phyloP scores from a whole-genome alignment of 306 rosid genomes.

The Parietaria judaica region DNA sequence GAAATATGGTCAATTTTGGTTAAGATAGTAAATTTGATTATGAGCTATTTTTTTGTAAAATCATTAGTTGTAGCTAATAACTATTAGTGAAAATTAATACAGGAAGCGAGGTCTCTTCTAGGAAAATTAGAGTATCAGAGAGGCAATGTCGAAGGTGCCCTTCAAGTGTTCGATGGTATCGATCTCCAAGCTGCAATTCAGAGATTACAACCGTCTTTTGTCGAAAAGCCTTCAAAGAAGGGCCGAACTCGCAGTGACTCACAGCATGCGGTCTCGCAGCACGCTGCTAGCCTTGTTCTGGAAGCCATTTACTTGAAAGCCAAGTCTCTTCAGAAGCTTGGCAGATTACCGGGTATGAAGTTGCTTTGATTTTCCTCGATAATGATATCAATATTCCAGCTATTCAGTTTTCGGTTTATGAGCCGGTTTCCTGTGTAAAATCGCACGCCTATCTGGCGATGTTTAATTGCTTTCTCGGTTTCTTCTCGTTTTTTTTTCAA shows the following conservation, averaged over 20 bases:
- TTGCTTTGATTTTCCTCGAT: background rate
- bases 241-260: conserved; percentile 53
- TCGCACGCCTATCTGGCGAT: background rate
- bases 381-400: no score
- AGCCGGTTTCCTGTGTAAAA: no score
- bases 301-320: conserved; percentile 95
- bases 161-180: conserved; percentile 85
- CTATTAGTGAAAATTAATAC: conserved; percentile 20
- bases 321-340: conserved; percentile 81
- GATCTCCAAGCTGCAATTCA: conserved; percentile 92
- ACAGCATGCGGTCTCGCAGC: conserved; percentile 59
- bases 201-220: conserved; percentile 61
- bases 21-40: no score
- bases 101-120: conserved; percentile 99
- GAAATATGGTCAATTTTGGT: no score
- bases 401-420: no score
- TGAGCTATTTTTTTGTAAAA: no score
- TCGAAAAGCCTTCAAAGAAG: conserved; percentile 61
- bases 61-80: background rate
- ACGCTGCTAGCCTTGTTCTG: conserved; percentile 87
- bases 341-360: conserved; percentile 53
- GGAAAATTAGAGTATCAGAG: conserved; percentile 97
- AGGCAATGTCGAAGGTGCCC: conserved; percentile 93
- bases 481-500: conserved; percentile 12
- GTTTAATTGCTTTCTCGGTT: conserved; percentile 12